These are phyloP conservation scores for Barnettozyma salicaria DNA, from an alignment of 805 yeast genomes.

Conservation along the genomic window DNA sequence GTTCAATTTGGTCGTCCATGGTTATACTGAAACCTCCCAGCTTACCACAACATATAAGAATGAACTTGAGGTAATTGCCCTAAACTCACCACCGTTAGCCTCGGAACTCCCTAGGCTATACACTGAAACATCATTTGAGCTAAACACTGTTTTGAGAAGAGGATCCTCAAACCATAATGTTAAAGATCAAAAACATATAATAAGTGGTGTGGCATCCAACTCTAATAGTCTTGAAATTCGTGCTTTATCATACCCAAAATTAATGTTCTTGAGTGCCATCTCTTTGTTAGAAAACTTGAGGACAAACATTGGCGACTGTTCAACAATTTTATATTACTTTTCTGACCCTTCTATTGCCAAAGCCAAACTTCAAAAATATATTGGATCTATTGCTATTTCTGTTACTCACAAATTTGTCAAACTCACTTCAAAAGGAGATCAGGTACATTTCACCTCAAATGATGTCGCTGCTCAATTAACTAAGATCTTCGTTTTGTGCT, in stretches of 20 bases:
- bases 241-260: slow-evolving; percentile 60
- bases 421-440: slow-evolving; percentile 42
- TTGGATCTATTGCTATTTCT: slow-evolving; percentile 58
- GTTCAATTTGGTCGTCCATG: slow-evolving; percentile 92
- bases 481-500: slow-evolving; percentile 59
- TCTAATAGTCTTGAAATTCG: slow-evolving; percentile 46
- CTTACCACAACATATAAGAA: slow-evolving; percentile 41
- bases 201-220: slow-evolving; percentile 33
- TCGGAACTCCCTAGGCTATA: slow-evolving; percentile 74
- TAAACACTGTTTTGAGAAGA: slow-evolving; percentile 84
- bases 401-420: slow-evolving; percentile 52
- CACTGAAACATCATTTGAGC: slow-evolving; percentile 86
- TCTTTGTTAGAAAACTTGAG: slow-evolving; percentile 74
- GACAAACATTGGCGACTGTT: slow-evolving; percentile 74
- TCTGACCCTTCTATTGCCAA: slow-evolving; percentile 79
- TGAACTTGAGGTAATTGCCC: slow-evolving; percentile 67
- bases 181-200: slow-evolving; percentile 62
- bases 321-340: slow-evolving; percentile 68
- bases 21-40: slow-evolving; percentile 59
- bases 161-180: slow-evolving; percentile 81
- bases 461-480: slow-evolving; percentile 64
- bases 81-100: slow-evolving; percentile 82
- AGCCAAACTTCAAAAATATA: slow-evolving; percentile 59
- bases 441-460: slow-evolving; percentile 50
- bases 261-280: slow-evolving; percentile 84